These are phyloP conservation scores for Mortierella claussenii DNA, from an alignment of 192 early-diverging fungal species.

Conservation along the genomic window DNA sequence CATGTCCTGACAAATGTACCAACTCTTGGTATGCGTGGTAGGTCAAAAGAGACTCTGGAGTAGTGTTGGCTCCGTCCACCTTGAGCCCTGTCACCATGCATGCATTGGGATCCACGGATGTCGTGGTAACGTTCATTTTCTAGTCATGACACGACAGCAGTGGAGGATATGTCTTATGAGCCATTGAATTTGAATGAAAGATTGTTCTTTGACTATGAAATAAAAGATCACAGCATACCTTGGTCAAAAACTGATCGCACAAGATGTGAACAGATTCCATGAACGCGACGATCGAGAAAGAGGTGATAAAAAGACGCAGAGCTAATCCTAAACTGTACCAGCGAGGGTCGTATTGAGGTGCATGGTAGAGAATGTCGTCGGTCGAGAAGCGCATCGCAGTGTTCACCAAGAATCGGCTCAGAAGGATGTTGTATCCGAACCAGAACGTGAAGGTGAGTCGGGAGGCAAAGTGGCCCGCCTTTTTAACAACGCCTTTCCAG, in stretches of 20 bases:
- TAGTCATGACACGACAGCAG: too few relatives aligned
- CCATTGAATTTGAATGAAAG: too few relatives aligned
- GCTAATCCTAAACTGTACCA: constrained; percentile 38
- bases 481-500: constrained; percentile 13
- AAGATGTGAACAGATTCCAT: constrained; percentile 39
- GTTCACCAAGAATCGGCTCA: constrained; percentile 23
- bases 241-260: constrained; percentile 36
- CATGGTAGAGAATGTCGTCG: constrained; percentile 32
- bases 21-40: constrained; percentile 52
- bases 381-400: constrained; percentile 26
- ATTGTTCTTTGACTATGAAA: too few relatives aligned
- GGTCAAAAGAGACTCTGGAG: constrained; percentile 24
- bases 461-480: constrained; percentile 10
- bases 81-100: constrained; percentile 41
- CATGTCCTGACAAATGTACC: constrained; percentile 17
- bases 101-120: constrained; percentile 40
- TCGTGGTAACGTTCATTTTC: constrained; percentile 32
- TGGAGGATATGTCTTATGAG: too few relatives aligned
- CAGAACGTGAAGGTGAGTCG: constrained; percentile 27
- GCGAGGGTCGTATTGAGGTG: constrained; percentile 43
- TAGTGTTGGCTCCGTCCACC: constrained; percentile 19
- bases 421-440: constrained; percentile 39
- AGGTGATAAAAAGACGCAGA: constrained; percentile 15
- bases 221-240: constrained; percentile 7
- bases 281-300: constrained; percentile 21